Evolutionary conservation across 192 early-diverging fungal species (phyloP).

Genomic region (Linnemannia schmuckeri): DNA sequence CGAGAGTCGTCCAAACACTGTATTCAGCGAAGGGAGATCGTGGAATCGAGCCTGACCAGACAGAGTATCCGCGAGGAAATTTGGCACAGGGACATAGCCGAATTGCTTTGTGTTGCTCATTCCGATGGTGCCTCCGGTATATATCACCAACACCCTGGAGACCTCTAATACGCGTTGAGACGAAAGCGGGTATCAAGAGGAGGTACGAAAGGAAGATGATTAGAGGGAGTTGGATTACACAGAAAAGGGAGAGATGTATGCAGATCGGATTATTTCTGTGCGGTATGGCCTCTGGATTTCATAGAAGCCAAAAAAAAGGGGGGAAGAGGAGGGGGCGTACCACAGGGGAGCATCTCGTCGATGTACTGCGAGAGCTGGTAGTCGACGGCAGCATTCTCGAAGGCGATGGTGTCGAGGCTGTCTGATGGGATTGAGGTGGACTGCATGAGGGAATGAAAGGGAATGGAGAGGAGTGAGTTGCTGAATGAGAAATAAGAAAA

Average conservation of each 20-base stretch:
- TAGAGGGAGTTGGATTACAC: neutral
- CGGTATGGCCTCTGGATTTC: neutral
- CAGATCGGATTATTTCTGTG: neutral
- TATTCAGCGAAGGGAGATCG: constrained; percentile 66
- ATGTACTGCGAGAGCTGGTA: constrained; percentile 56
- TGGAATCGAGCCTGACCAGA: constrained; percentile 87
- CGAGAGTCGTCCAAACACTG: constrained; percentile 50
- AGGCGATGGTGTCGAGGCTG: constrained; percentile 49
- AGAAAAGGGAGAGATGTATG: neutral
- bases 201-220: neutral
- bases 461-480: neutral
- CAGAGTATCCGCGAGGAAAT: constrained; percentile 86
- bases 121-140: constrained; percentile 96
- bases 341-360: constrained; percentile 56
- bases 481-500: neutral
- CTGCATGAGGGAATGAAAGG: constrained; percentile 2
- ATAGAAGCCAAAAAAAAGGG: neutral
- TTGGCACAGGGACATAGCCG: constrained; percentile 83
- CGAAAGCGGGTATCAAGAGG: neutral
- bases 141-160: constrained; percentile 88
- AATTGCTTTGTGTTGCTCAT: constrained; percentile 81
- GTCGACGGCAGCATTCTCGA: constrained; percentile 58
- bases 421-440: neutral
- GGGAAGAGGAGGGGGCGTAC: constrained; percentile 17
- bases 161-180: constrained; percentile 63